Evolutionary conservation across 495 filamentous ascomycete species (phyloP), one percentile per base, ranked within the genome.

Genomic region (Annulohypoxylon maeteangense): DNA sequence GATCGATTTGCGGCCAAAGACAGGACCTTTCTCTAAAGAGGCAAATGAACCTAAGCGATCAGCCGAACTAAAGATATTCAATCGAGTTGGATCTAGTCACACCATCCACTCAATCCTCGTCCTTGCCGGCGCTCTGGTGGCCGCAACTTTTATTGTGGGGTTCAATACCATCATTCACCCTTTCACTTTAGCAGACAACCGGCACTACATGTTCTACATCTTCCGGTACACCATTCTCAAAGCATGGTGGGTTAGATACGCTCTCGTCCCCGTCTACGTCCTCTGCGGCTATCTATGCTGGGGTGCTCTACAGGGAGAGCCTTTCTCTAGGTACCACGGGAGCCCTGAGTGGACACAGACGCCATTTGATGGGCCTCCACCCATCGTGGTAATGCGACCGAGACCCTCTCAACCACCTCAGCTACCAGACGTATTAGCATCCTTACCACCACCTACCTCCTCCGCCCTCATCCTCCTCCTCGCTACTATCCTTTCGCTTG

Each of bases 201-300:
- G 95, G 2, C 96, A 98, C 77, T 99, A 97, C 81, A 88, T 95
- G 62, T 99, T 99, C 81, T 99, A 99, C 79, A 84, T 95, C 63
- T 98, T 99, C 82, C 91, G 93, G 0, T 87, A 96, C 68, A 90
- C 93, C 10, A 88, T 96, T 58, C 84, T 87, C 3, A 81, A 82
- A 22, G 88, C 93, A 61, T 81, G 86, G 0, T 78, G 80, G 16
- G 75, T 91, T 12, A 89, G 90, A 34, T 96, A 96, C 75, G 76
- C 86, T 14, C 89, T 90, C 2, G 88, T 89, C 0, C 82, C 88
- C 0, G 75, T 71, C 0, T 84, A 85, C 63, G 74, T 79, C 89
- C 70, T 84, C 87, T 72, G 70, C 82, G 62, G 90, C 81, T 79
- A 87, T 81, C 25, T 97, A 80, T 89, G 81, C 80, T 74, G 86